Evolutionary conservation across 2,329 filamentous ascomycete genomes (phyloP), one percentile per base, ranked within the genome.

Genomic region (Calonectria pauciramosa): DNA sequence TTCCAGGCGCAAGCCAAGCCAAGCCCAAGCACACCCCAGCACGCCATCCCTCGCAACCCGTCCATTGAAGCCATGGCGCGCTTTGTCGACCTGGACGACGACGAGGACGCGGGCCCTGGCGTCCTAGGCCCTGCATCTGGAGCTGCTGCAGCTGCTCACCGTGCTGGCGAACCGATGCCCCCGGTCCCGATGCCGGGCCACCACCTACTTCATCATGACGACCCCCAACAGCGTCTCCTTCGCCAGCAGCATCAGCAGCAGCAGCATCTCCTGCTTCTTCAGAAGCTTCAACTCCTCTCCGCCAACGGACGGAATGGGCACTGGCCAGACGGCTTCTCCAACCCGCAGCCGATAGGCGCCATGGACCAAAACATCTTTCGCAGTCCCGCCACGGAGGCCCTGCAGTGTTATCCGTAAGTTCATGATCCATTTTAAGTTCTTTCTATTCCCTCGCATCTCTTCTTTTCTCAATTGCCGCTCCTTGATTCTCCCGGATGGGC

Each of bases 31-130:
- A 63, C 30, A 30, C 56, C 59, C 32, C 47, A 54, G 38, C 63
- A 54, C 30, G 47, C 60, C 54, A 51, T 60, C n/a, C 34, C 51
- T 36, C 56, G 20, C 32, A 64, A 52, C 68, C 47, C 54, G 70
- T 49, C 75, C 63, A 74, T 59, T 66, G 56, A 47, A 70, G 76
- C 78, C 75, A 81, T 81, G 80, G 80, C 80, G 79, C 80, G 80
- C 74, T 81, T 81, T 81, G 80, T 81, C 77, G 80, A 81, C 71
- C 80, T 81, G 74, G 80, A 80, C 68, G 80, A 80, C 30, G 78
- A 80, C 54, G 80, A 81, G 51, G 75, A 80, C 69, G 74, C 65
- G 54, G 60, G 71, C 63, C 71, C 71, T 60, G n/a, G 64, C 44
- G 44, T 63, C 52, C 63, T 74, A 68, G 69, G 59, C 56, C 72